phyloP scores from a whole-genome alignment of 176 grass and related monocot genomes.

The Paspalum vaginatum region DNA sequence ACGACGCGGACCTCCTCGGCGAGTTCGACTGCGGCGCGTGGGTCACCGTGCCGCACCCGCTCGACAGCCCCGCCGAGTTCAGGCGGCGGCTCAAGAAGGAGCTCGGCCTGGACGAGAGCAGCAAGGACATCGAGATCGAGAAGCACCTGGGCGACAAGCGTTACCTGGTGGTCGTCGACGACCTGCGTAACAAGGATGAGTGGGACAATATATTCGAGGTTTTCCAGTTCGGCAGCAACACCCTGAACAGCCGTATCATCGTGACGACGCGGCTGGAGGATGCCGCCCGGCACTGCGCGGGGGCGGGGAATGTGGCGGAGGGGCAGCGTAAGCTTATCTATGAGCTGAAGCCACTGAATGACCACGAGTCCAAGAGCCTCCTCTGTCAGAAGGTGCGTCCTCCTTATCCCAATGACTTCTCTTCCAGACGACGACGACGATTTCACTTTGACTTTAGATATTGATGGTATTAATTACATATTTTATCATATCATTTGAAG shows the following conservation, averaged over 20 bases:
- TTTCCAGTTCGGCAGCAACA: background rate
- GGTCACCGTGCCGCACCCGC: constrained; percentile 47
- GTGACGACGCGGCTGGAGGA: constrained; percentile 37
- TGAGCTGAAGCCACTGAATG: constrained; percentile 8
- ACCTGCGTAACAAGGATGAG: constrained; percentile 9
- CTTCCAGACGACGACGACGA: too few relatives aligned
- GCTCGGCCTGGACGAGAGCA: background rate
- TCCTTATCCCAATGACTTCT: too few relatives aligned
- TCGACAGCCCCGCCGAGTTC: constrained; percentile 13
- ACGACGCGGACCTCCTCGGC: constrained; percentile 9
- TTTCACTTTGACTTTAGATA: too few relatives aligned
- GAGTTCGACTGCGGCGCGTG: constrained; percentile 40
- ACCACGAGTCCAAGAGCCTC: background rate
- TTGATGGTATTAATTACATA: too few relatives aligned
- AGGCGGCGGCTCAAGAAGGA: background rate
- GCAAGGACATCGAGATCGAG: background rate
- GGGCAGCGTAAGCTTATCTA: background rate
- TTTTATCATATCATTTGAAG: too few relatives aligned
- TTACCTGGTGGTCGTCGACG: constrained; percentile 42
- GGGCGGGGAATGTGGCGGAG: background rate
- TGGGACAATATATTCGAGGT: constrained; percentile 29
- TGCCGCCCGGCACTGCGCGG: constrained; percentile 26
- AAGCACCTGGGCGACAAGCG: background rate
- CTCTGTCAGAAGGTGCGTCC: constrained; percentile 26
- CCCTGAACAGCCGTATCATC: constrained; percentile 15